These are phyloP conservation scores for Alternaria metachromatica DNA, from an alignment of 2,329 filamentous ascomycete species.

Conservation along the genomic window DNA sequence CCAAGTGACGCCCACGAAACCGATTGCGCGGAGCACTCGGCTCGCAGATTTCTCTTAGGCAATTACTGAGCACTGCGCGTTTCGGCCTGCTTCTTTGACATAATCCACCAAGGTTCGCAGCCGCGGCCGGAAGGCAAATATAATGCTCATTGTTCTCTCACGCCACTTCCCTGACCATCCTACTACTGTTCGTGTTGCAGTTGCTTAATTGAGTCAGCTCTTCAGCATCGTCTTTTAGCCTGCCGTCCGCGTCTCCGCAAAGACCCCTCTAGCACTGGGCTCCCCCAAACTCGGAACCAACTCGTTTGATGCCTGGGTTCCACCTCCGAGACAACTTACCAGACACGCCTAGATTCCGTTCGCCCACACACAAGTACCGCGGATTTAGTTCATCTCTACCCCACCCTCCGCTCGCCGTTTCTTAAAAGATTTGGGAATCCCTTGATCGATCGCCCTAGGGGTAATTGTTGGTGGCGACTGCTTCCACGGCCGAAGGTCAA, in stretches of 20 bases:
- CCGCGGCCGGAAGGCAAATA: conserved; percentile 13
- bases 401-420: background rate
- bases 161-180: background rate
- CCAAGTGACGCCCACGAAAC: conserved; percentile 13
- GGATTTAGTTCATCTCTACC: background rate
- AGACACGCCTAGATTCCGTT: conserved; percentile 20
- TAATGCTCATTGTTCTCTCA: conserved; percentile 5
- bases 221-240: conserved; percentile 1
- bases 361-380: conserved; percentile 16
- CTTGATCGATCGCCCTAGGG: background rate
- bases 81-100: conserved; percentile 11
- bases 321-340: conserved; percentile 16
- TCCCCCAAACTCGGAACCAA: conserved; percentile 6
- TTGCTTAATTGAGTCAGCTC: background rate
- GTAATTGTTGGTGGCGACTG: conserved; percentile 9
- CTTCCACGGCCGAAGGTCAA: background rate
- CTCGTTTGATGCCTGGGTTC: conserved; percentile 10
- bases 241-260: conserved; percentile 11
- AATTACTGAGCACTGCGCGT: conserved; percentile 11
- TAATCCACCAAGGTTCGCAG: background rate
- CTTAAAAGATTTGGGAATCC: background rate
- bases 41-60: conserved; percentile 10
- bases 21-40: conserved; percentile 13
- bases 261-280: background rate
- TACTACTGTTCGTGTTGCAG: conserved; percentile 4